Evolutionary conservation across 768 basidiomycete species (phyloP), one percentile per base, ranked within the genome.

Genomic region (Amylocystis lapponica): DNA sequence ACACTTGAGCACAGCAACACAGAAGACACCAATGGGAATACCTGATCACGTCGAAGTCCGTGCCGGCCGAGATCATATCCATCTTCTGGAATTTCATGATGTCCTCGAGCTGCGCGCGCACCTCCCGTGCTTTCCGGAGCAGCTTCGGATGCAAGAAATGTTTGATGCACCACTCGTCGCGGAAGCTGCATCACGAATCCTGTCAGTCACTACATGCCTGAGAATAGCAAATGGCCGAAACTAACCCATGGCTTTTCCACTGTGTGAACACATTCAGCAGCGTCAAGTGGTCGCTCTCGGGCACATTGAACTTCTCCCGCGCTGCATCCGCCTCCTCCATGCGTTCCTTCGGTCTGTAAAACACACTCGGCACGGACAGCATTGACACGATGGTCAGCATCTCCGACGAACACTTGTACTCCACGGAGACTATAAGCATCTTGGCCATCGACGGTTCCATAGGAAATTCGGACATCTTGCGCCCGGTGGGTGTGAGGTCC

Each of bases 1-100:
- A 19, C 34, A 25, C 22, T 13, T 26, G 8, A 9, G 22, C n/a
- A 7, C 32, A 12, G 17, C 29, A 14, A 10, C 11, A 31, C 27
- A 10, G 29, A 27, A 33, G 33, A 50, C 23, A 29, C 26, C 11
- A 27, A 3, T 39, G 13, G 14, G 62, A 70, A 22, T 43, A 90
- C 80, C 82, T 66, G 49, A 97, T 72, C 19, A 94, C 66, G 57
- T 99, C 96, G 66, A 92, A 98, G 60, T 98, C 93, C 0, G 94
- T 97, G 6, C 95, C 95, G 29, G 81, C 84, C 5, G 92, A 91
- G 53, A 90, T 77, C 17, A 91, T 64, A 36, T 87, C 88, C 86
- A 98, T 90, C 70, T 97, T 97, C 66, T 97, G 94, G 64, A 89
- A 87, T 58, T 96, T 95, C 93, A 97, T 97, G 63, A 99, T 98